Base-by-base conservation (phyloP, 1,139 yeast genomes). In the Geotrichum aggregatum region DNA sequence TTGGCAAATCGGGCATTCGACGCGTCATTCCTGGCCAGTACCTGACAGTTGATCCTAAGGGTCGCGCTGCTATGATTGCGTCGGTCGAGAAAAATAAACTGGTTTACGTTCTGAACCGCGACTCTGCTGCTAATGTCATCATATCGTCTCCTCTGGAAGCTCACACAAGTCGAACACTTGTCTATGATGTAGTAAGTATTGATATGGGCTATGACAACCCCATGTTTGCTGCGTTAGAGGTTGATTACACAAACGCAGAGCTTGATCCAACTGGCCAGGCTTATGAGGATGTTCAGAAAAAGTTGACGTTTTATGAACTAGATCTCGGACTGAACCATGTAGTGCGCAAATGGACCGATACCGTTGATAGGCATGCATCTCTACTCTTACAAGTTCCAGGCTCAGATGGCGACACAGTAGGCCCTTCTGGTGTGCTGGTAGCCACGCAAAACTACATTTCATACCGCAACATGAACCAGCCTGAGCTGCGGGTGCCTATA, bases 151-250 rank as follows among this genome's bases (percentile, higher is more conserved):
- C 97, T 0, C 66, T 89, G 47, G 95, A 87, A 59, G 82, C 86
- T 0, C 74, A 75, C 48, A 71, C 78, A 16, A 74, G 80, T 3
- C 70, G 73, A 31, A 60, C 72, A 0, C 63, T 87, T n/a, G 82
- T 91, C 0, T 71, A 85, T 43, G 69, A 69, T 22, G 63, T 82
- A 3, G 70, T 77, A 22, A 83, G 86, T 0, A 66, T 92, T 47
- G 95, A 89, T 63, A 85, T 82, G 2, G 87, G 84, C 1, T 84
- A 76, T 64, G 92, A 84, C 18, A 88, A 88, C 64, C 98, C 98
- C 0, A 64, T 79, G 5, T 89, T 88, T 75, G 95, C 88, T 0
- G 77, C 92, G 0, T 69, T 92, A 18, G 98, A 92, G 65, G 71
- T 78, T n/a, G 86, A 81, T 50, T 76, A 79, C 58, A 50, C 65